phyloP scores from a whole-genome alignment of 306 rosid species.

The Astragalus glycyphyllos region DNA sequence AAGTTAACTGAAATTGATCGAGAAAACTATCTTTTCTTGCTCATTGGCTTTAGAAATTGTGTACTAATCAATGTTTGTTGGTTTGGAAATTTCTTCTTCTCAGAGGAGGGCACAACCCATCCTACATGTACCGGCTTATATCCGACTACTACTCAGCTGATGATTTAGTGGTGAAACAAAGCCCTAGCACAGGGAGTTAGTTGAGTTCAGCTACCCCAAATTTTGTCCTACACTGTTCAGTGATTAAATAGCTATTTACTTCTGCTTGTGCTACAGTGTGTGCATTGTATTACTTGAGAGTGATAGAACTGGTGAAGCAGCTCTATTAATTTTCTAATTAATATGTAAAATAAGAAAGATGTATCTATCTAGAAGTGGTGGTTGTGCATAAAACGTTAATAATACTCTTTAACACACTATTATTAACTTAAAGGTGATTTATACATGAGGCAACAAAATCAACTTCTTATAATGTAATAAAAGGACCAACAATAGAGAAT shows the following conservation, averaged over 20 bases:
- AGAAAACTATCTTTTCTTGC: constrained; percentile 13
- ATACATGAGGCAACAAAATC: background rate
- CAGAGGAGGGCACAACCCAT: constrained; percentile 98
- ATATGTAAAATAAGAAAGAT: background rate
- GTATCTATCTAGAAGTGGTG: too few species aligned
- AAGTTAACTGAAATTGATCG: constrained; percentile 52
- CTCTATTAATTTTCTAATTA: background rate
- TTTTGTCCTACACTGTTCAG: constrained; percentile 52
- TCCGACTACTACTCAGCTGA: constrained; percentile 95
- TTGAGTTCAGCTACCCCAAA: constrained; percentile 51
- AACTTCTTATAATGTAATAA: background rate
- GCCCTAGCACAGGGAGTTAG: constrained; percentile 59
- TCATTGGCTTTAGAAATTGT: constrained; percentile 12
- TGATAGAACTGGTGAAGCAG: constrained; percentile 18
- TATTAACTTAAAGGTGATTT: background rate
- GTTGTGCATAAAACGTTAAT: too few species aligned
- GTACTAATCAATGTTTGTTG: constrained; percentile 30
- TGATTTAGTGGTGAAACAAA: constrained; percentile 84
- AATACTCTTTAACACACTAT: too few species aligned
- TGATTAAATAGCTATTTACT: background rate
- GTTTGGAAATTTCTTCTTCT: constrained; percentile 42
- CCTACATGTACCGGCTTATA: constrained; percentile 95
- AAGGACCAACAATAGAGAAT: background rate
- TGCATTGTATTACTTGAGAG: background rate
- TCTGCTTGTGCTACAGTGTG: background rate